Base-by-base conservation (phyloP, 2,329 filamentous ascomycete genomes). In the Alternaria gaisen region DNA sequence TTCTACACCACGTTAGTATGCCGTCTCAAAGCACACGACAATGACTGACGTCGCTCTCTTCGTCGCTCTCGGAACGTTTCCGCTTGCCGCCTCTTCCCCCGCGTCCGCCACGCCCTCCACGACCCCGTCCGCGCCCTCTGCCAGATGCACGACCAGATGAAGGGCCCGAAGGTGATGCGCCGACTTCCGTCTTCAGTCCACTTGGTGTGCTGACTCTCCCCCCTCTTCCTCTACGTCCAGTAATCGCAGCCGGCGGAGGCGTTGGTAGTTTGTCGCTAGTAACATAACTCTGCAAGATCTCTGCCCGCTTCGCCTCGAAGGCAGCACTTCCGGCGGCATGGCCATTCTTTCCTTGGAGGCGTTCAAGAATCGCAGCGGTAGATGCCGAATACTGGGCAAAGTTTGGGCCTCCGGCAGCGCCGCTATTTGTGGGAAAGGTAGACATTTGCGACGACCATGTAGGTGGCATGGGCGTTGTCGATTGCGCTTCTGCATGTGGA, bases 301-400 rank as follows among this genome's bases (percentile, higher is more conserved):
- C 78, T 59, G 81, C 80, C 52, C 79, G 77, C 61, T 82, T 82
- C 16, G 81, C 81, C 65, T 83, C 80, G 67, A 79, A 83, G 20
- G 77, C 80, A 26, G 80, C 76, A 18, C 76, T 77, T 4, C 78
- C 76, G 30, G 74, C 73, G 32, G 72, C 67, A 65, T 73, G 71
- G 18, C 75, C 74, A 38, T 58, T 64, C 59, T 75, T 79, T 28
- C 77, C 77, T 52, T 77, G 74, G 20, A 79, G 58, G 36, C 78
- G 68, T 62, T 80, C 78, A 7, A 82, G 69, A 44, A 82, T 80
- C 34, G 80, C 78, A 16, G 79, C 77, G 3, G 80, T 81, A 10
- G 80, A 75, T 6, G 79, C 73, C 8, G 77, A 79, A 55, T 75
- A 79, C 40, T 76, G 69, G 8, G 71, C 68, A 41, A 75, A 77